These are phyloP conservation scores for Blepharisma undulans DNA, from an alignment of 169 alveolate species.

Conservation along the genomic window DNA sequence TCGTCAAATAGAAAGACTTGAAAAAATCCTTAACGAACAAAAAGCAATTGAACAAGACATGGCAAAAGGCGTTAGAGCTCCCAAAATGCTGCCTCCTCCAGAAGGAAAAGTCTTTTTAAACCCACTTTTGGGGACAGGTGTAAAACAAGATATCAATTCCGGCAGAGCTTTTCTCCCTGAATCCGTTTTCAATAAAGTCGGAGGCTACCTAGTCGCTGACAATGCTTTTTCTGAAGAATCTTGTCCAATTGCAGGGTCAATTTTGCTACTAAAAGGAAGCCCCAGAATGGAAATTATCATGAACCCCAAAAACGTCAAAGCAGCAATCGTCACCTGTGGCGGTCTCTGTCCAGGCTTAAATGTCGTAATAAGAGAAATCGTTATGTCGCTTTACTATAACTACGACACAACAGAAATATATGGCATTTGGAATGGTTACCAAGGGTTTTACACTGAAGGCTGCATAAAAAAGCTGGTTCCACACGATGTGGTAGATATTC, in stretches of 20 bases:
- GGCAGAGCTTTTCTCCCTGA: slow-evolving; percentile 10
- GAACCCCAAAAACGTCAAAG: slow-evolving; percentile 77
- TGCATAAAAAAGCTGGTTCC: slow-evolving; percentile 67
- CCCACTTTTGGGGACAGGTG: slow-evolving; percentile 1
- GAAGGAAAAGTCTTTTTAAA: background rate
- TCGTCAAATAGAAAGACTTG: background rate
- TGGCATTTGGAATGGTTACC: slow-evolving; percentile 85
- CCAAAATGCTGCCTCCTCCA: background rate
- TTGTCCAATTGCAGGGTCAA: background rate
- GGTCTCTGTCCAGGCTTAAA: slow-evolving; percentile 90
- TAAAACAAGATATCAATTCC: background rate
- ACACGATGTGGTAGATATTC: slow-evolving; percentile 72
- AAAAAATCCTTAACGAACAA: background rate
- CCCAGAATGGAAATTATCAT: slow-evolving; percentile 56
- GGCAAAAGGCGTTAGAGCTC: background rate
- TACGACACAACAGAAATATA: slow-evolving; percentile 80
- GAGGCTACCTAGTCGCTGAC: background rate
- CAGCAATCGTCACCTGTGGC: slow-evolving; percentile 90
- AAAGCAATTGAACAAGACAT: background rate
- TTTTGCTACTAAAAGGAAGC: background rate
- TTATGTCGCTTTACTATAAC: slow-evolving; percentile 68
- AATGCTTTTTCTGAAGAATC: background rate
- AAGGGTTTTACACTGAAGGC: slow-evolving; percentile 74
- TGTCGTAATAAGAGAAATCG: slow-evolving; percentile 74
- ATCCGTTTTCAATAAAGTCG: background rate